Conservation (phyloP, 768 basidiomycete species). For the Clitopilus passeckerianus region DNA sequence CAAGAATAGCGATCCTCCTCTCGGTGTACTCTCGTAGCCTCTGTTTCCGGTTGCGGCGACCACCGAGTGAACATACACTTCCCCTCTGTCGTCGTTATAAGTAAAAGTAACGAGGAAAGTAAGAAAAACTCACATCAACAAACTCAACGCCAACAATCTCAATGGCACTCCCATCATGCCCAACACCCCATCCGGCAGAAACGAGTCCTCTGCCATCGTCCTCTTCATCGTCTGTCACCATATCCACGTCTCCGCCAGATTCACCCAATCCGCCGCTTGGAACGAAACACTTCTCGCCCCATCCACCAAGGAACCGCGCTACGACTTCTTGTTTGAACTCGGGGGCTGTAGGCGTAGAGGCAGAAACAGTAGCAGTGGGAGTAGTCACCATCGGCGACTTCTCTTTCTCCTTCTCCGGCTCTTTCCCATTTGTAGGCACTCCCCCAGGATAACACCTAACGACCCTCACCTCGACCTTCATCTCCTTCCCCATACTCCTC, state of each 20-base stretch:
- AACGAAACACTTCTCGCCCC: slow-evolving; percentile 33
- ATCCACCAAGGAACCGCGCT: slow-evolving; percentile 42
- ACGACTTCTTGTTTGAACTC: slow-evolving; percentile 35
- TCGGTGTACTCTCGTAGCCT: slow-evolving; percentile 63
- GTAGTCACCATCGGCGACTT: neutral
- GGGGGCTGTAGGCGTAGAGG: neutral
- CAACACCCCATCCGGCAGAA: slow-evolving; percentile 76
- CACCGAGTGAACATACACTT: slow-evolving; percentile 42
- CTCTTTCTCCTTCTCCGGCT: slow-evolving; percentile 1
- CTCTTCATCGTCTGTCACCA: slow-evolving; percentile 24
- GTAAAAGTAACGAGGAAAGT: too few species aligned
- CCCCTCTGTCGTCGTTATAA: slow-evolving; percentile 33
- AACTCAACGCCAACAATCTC: slow-evolving; percentile 65
- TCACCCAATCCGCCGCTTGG: slow-evolving; percentile 7
- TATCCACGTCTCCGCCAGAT: neutral
- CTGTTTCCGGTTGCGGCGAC: slow-evolving; percentile 59
- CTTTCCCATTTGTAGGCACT: too few species aligned
- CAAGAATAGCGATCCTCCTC: slow-evolving; percentile 48
- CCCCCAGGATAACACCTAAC: slow-evolving; percentile 26
- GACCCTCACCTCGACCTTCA: slow-evolving; percentile 35
- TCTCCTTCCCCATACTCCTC: slow-evolving; percentile 30
- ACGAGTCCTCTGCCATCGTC: slow-evolving; percentile 58
- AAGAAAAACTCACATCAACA: slow-evolving; percentile 56
- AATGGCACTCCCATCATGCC: slow-evolving; percentile 73
- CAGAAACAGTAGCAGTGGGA: neutral